phyloP scores from a whole-genome alignment of 495 filamentous ascomycete species.

The Hypoxylon intermedium region DNA sequence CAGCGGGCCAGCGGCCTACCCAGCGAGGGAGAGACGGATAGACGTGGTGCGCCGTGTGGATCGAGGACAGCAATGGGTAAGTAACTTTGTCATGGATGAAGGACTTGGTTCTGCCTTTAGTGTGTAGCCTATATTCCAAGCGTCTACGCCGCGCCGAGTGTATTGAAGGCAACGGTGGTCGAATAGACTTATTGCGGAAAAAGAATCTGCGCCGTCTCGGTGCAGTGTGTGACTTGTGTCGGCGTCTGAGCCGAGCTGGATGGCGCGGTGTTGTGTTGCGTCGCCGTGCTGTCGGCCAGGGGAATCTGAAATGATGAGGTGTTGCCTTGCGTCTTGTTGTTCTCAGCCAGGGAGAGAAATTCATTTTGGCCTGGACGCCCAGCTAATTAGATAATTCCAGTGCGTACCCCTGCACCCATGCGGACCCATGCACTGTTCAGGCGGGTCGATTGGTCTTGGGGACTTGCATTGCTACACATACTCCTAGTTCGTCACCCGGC shows the following conservation, averaged over 20 bases:
- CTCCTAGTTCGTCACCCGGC: not conserved
- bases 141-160: not conserved
- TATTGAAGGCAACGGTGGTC: no score
- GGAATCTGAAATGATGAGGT: not conserved
- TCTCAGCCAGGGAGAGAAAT: not conserved
- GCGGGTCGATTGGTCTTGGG: slow-evolving; percentile 12
- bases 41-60: slow-evolving; percentile 13
- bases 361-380: not conserved
- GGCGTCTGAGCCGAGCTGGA: no score
- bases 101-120: not conserved
- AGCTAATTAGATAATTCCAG: not conserved
- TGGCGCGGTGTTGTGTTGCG: not conserved
- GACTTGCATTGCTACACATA: not conserved
- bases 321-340: not conserved
- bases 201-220: no score
- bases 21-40: slow-evolving; percentile 9
- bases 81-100: slow-evolving; percentile 14
- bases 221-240: no score
- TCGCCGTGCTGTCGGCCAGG: not conserved
- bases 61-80: not conserved
- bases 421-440: slow-evolving; percentile 12
- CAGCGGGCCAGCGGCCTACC: slow-evolving; percentile 31
- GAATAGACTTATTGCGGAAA: no score
- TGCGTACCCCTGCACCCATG: slow-evolving; percentile 8
- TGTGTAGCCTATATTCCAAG: no score